phyloP scores from a whole-genome alignment of 1,139 yeast species.

The Kurtzmaniella quercitrusa region DNA sequence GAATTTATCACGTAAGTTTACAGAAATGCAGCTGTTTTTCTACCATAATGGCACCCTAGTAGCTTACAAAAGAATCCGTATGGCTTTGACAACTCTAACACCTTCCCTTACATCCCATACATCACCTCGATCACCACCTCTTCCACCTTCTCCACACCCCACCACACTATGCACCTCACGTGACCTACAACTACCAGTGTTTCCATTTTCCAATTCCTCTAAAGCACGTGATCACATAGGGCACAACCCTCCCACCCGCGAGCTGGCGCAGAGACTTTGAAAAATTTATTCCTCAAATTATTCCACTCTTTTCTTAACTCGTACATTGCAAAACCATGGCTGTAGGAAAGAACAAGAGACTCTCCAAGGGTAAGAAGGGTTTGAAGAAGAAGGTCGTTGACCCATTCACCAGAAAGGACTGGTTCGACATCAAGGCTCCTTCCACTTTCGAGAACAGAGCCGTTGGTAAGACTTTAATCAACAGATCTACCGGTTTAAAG shows the following conservation, averaged over 20 bases:
- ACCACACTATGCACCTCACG: background rate
- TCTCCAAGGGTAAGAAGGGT: constrained; percentile 51
- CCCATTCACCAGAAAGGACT: constrained; percentile 50
- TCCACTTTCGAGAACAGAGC: constrained; percentile 49
- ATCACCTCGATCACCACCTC: too few relatives aligned
- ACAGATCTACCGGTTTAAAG: constrained; percentile 50
- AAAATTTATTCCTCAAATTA: constrained; percentile 1
- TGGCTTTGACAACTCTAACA: too few relatives aligned
- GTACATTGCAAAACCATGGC: constrained; percentile 27
- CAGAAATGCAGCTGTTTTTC: too few relatives aligned
- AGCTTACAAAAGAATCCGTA: too few relatives aligned
- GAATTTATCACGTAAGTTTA: too few relatives aligned
- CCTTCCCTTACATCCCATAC: too few relatives aligned
- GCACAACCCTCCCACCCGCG: background rate
- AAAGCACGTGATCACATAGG: background rate
- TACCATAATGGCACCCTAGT: too few relatives aligned
- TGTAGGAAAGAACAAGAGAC: constrained; percentile 53
- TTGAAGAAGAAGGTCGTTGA: constrained; percentile 51
- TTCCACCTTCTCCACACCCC: too few relatives aligned
- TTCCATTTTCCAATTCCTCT: too few relatives aligned
- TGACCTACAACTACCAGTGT: background rate
- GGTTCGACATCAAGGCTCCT: constrained; percentile 52
- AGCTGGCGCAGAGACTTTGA: constrained; percentile 1
- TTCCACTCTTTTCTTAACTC: background rate
- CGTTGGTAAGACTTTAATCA: constrained; percentile 50